Percentiles rank a stretch among this genome's conserved stretches.
Conservation (phyloP, 306 rosid genomes). For the Castanea crenata region DNA sequence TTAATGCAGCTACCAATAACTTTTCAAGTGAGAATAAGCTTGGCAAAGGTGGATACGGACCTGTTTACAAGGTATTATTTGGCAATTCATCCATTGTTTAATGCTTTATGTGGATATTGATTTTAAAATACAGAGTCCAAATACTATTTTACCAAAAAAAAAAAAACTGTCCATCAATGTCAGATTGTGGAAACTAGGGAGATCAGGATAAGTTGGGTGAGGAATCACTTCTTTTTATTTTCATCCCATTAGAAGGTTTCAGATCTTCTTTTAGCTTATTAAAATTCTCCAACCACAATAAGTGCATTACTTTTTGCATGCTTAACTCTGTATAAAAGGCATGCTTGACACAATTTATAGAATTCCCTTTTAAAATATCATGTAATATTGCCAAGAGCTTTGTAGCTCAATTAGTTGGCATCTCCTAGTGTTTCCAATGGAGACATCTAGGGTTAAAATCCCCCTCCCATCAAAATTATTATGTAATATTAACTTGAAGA, state of each 20-base stretch:
- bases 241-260: not conserved
- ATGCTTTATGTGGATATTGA: constrained; percentile 2
- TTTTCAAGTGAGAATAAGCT: constrained; percentile 44
- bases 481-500: not conserved
- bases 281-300: not conserved
- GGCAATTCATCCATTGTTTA: not conserved
- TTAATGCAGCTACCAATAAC: constrained; percentile 49
- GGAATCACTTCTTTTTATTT: not conserved
- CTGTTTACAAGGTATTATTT: constrained; percentile 49
- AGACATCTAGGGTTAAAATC: no score
- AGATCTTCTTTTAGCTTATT: not conserved
- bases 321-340: not conserved
- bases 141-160: not conserved
- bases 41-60: constrained; percentile 56
- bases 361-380: not conserved
- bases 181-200: not conserved
- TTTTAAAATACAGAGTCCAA: not conserved
- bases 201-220: not conserved
- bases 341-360: not conserved
- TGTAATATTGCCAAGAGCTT: not conserved
- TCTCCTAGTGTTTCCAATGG: no score
- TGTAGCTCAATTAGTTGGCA: no score
- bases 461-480: no score
- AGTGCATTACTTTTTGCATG: not conserved
- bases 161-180: not conserved